Evolutionary conservation across 257 asterid genomes (phyloP), one percentile per base, ranked within the genome.

Genomic region (Solanum sitiens): DNA sequence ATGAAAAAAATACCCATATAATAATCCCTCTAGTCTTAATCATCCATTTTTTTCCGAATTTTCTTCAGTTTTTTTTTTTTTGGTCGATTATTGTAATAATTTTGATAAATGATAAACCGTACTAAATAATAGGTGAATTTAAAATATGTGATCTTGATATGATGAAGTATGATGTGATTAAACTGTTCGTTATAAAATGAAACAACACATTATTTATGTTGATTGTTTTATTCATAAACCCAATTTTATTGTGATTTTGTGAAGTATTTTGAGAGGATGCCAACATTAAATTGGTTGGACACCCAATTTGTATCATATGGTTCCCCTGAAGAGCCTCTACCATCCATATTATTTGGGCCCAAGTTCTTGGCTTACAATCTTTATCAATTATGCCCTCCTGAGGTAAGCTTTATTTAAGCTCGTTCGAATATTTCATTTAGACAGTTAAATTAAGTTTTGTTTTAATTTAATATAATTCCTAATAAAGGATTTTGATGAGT

Each of bases 301-400:
- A 91, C 93, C 5, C 61, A 84, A 39, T 83, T 90, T 65, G 77
- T n/a, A 83, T 84, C 92, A 7, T 89, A 79, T 63, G 94, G 93
- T 15, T 63, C 84, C 44, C 87, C 79, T 4, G 90, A 91, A 42
- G 89, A 93, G 30, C 90, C 91, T 88, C 89, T 39, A 10, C 86
- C 86, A 3, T 86, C 94, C 5, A n/a, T 90, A 40, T 11, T 86
- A 1, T 91, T 93, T 37, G 95, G 93, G 32, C 30, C 93, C 93
- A 63, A 83, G 6, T 89, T 83, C 77, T 2, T 89, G 50, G 25
- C 93, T n/a, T 20, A 79, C 86, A 91, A 68, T 8, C 89, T 91
- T 7, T 94, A 92, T 71, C 89, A 88, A 11, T 87, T 71, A 10
- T 90, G 90, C 56, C 33, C 92, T 18, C 86, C 87, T 2, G 80